Conservation (phyloP, 352 stramenopile genomes). For the Chrysophaeum taylorii region DNA sequence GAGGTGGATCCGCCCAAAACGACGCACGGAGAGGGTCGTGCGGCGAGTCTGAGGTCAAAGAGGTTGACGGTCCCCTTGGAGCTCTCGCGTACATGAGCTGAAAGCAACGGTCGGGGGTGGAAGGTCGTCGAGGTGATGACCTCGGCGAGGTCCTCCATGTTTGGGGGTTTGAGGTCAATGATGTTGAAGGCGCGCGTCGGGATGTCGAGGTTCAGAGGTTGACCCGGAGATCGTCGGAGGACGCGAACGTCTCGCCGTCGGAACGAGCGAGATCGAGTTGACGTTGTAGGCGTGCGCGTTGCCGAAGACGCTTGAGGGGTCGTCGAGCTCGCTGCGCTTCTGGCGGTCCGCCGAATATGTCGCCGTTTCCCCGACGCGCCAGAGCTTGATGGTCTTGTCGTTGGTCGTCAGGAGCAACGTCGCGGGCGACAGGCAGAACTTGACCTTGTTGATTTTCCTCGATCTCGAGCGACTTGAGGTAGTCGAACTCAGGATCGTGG, state of each 20-base stretch:
- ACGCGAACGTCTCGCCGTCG: constrained; percentile 88
- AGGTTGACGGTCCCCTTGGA: constrained; percentile 79
- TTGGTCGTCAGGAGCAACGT: constrained; percentile 86
- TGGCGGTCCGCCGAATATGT: too few relatives aligned
- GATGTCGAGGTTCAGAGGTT: constrained; percentile 84
- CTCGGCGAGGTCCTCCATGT: constrained; percentile 92
- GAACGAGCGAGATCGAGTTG: constrained; percentile 83
- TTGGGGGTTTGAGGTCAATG: constrained; percentile 87
- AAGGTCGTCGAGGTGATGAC: constrained; percentile 87
- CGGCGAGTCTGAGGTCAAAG: constrained; percentile 74
- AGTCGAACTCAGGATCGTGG: constrained; percentile 91
- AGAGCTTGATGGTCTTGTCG: constrained; percentile 94
- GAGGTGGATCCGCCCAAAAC: too few relatives aligned
- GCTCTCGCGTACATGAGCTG: too few relatives aligned
- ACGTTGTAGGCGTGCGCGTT: constrained; percentile 94
- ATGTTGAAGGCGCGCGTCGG: constrained; percentile 69
- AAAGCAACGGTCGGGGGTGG: constrained; percentile 88
- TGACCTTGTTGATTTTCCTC: constrained; percentile 95
- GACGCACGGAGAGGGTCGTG: too few relatives aligned
- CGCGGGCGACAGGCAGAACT: constrained; percentile 70
- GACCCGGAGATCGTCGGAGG: constrained; percentile 84
- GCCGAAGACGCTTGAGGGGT: constrained; percentile 68
- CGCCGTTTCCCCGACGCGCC: constrained; percentile 81
- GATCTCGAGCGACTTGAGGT: constrained; percentile 88
- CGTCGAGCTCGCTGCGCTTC: constrained; percentile 26